Conservation (phyloP, 305 asterid species). For the Solanum hybrid region DNA sequence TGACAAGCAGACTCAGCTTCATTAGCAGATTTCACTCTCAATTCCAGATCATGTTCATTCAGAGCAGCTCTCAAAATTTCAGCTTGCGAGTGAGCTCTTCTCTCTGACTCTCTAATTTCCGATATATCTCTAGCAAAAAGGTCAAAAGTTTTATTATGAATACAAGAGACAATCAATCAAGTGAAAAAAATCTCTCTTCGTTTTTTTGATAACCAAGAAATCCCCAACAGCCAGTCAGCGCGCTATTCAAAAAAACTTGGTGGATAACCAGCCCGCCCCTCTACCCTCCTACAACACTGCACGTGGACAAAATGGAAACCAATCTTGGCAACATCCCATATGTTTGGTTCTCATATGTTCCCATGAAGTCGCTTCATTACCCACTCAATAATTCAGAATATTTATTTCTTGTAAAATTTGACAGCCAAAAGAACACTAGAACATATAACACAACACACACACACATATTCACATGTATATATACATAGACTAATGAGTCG, state of each 20-base stretch:
- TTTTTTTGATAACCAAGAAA: not conserved
- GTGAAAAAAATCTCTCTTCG: not conserved
- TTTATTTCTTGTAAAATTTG: not conserved
- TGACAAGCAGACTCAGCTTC: slow-evolving; percentile 94
- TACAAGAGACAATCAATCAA: not conserved
- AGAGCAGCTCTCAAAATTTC: slow-evolving; percentile 64
- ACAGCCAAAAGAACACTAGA: not conserved
- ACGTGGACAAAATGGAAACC: not conserved
- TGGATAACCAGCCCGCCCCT: not conserved
- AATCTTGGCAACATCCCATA: not conserved
- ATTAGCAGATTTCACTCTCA: slow-evolving; percentile 90
- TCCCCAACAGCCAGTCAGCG: not conserved
- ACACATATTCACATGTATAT: not conserved
- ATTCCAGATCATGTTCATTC: slow-evolving; percentile 77
- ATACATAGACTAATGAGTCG: not conserved
- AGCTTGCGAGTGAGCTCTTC: slow-evolving; percentile 72
- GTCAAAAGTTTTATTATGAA: not conserved
- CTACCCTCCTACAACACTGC: not conserved
- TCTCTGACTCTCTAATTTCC: slow-evolving; percentile 77
- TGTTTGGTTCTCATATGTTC: not conserved
- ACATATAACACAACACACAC: not conserved
- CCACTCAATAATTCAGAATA: not conserved
- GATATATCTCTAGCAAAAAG: slow-evolving; percentile 46
- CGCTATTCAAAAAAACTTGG: not conserved
- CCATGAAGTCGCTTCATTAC: not conserved